Percentiles rank a stretch among this genome's conserved stretches.
phyloP scores from a whole-genome alignment of 768 basidiomycete species.

The Lactifluus pinguis region DNA sequence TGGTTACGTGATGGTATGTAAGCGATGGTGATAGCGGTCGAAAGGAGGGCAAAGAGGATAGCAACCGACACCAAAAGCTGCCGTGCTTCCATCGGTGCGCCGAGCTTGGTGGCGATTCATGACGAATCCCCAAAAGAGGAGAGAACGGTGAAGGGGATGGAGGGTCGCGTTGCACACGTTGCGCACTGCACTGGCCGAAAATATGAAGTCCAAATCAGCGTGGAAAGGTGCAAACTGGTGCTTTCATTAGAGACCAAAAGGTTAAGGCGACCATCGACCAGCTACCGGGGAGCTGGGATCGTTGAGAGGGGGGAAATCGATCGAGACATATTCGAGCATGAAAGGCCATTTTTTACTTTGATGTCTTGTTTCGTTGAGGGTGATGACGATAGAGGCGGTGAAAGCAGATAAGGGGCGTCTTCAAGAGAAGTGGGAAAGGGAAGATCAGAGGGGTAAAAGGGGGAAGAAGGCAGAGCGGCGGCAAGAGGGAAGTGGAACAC shows the following conservation, averaged over 20 bases:
- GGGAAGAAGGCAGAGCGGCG: too few relatives aligned
- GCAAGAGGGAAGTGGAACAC: too few relatives aligned
- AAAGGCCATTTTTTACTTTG: slow-evolving; percentile 85
- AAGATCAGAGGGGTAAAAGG: too few relatives aligned
- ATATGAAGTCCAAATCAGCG: slow-evolving; percentile 21
- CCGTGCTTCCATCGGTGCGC: slow-evolving; percentile 95
- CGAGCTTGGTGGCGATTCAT: slow-evolving; percentile 88
- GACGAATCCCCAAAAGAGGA: slow-evolving; percentile 88
- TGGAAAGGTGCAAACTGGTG: slow-evolving; percentile 73
- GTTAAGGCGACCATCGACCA: slow-evolving; percentile 64
- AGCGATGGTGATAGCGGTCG: slow-evolving; percentile 79
- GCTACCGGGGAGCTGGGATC: slow-evolving; percentile 22
- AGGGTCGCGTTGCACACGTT: slow-evolving; percentile 95
- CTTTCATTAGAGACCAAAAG: slow-evolving; percentile 85
- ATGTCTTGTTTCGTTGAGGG: slow-evolving; percentile 47
- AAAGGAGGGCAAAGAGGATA: slow-evolving; percentile 69
- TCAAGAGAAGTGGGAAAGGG: too few relatives aligned
- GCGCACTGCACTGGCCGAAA: slow-evolving; percentile 62
- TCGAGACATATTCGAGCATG: slow-evolving; percentile 87
- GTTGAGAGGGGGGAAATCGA: slow-evolving; percentile 57
- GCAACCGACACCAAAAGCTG: slow-evolving; percentile 86
- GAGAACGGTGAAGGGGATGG: slow-evolving; percentile 86
- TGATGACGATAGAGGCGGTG: slow-evolving; percentile 72
- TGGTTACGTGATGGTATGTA: slow-evolving; percentile 79
- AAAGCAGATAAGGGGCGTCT: too few relatives aligned